phyloP scores from a whole-genome alignment of 139 green algal species.

The Chlamydomonas schloesseri region DNA sequence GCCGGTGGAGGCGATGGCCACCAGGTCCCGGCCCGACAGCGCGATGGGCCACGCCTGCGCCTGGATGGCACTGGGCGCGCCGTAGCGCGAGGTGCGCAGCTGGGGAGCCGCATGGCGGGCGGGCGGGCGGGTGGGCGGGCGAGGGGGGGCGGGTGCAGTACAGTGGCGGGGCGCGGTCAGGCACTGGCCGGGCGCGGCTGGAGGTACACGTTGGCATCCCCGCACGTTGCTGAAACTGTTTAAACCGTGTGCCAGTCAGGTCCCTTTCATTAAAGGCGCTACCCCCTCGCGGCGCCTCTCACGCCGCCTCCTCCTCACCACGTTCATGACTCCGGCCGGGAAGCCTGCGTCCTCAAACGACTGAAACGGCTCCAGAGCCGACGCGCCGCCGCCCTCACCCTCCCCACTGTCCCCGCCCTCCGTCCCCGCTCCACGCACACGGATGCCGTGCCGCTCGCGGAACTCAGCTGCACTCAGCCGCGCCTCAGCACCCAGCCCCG shows the following conservation, averaged over 20 bases:
- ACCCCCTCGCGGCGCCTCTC: too few relatives aligned
- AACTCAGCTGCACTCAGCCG: constrained; percentile 17
- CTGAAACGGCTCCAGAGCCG: too few relatives aligned
- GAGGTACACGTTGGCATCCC: too few relatives aligned
- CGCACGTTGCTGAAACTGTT: too few relatives aligned
- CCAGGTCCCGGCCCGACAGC: constrained; percentile 77
- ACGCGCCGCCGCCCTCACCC: too few relatives aligned
- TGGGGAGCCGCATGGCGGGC: not conserved
- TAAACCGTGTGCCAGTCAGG: too few relatives aligned
- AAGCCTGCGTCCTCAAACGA: constrained; percentile 15
- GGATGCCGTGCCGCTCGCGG: constrained; percentile 13
- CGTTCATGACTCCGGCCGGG: not conserved
- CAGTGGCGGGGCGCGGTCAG: too few relatives aligned
- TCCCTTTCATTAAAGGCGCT: too few relatives aligned
- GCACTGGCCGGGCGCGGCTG: too few relatives aligned
- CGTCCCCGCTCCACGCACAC: not conserved
- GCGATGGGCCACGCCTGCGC: constrained; percentile 86
- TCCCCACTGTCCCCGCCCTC: too few relatives aligned
- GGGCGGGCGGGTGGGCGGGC: not conserved
- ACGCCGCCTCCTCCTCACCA: too few relatives aligned
- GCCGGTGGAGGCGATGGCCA: constrained; percentile 87
- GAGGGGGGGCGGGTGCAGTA: not conserved
- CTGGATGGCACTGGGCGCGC: constrained; percentile 83
- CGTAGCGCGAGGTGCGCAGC: constrained; percentile 69
- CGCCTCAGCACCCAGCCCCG: too few relatives aligned